Evolutionary conservation across 2,329 filamentous ascomycete species (phyloP).

Genomic region (Byssoonygena ceratinophila): DNA sequence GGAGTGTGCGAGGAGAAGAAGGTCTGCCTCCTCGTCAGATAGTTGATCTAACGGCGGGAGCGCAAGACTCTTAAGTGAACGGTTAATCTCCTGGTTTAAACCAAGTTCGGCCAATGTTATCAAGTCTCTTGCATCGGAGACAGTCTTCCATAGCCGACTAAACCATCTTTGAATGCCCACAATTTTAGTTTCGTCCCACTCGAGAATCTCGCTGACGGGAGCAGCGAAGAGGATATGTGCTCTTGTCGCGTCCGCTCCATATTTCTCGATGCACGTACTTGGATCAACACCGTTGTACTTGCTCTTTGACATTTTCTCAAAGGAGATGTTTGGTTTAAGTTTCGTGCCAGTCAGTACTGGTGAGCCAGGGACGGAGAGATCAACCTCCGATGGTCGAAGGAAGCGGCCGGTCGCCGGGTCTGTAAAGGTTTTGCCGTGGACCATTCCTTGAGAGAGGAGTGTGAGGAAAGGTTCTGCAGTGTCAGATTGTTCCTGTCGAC

Average conservation of each 20-base stretch:
- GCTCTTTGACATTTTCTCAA: constrained; percentile 91
- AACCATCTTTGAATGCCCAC: constrained; percentile 74
- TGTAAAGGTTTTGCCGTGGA: constrained; percentile 73
- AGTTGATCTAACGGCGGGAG: constrained; percentile 26
- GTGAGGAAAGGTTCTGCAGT: constrained; percentile 65
- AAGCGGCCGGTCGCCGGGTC: constrained; percentile 67
- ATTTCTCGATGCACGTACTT: constrained; percentile 56
- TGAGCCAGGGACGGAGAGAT: constrained; percentile 45
- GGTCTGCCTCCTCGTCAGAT: constrained; percentile 29
- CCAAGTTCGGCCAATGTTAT: constrained; percentile 20
- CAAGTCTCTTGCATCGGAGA: constrained; percentile 30
- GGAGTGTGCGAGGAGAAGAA: constrained; percentile 58
- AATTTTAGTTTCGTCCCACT: constrained; percentile 81
- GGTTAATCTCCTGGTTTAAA: constrained; percentile 19
- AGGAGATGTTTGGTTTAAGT: constrained; percentile 51
- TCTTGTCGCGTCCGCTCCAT: constrained; percentile 73
- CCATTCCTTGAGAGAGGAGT: constrained; percentile 87
- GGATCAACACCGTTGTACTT: constrained; percentile 89
- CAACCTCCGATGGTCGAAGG: constrained; percentile 63
- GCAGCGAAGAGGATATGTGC: constrained; percentile 86
- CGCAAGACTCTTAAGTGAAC: constrained; percentile 20
- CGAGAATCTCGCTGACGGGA: constrained; percentile 68
- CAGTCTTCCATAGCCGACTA: constrained; percentile 52
- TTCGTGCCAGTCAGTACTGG: constrained; percentile 56
- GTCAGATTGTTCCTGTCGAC: constrained; percentile 18